Evolutionary conservation across 345 rosid genomes (phyloP).

Genomic region (Cardamine occulta): DNA sequence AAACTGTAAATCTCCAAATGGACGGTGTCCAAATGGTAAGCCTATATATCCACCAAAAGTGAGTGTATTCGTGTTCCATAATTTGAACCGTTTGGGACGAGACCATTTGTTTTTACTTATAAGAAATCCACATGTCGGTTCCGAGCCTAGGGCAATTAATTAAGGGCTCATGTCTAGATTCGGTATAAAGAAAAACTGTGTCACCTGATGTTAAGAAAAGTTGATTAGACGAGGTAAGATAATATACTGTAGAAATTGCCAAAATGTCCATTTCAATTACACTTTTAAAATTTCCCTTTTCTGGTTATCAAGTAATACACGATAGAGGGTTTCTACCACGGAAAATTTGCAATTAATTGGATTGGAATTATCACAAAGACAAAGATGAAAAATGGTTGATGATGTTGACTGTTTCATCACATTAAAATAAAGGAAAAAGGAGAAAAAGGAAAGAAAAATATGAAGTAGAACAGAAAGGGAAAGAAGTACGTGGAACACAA

Average conservation of each 20-base stretch:
- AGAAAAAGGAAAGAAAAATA: background rate
- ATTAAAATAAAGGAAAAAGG: background rate
- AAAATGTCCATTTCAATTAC: constrained; percentile 27
- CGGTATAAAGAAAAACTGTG: background rate
- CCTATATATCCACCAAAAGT: background rate
- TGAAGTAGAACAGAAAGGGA: constrained; percentile 25
- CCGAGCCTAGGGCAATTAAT: background rate
- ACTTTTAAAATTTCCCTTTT: constrained; percentile 10
- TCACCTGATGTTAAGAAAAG: background rate
- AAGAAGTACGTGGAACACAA: constrained; percentile 42
- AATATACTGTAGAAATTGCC: constrained; percentile 16
- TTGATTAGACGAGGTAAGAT: background rate
- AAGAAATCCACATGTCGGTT: background rate
- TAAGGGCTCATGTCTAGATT: background rate
- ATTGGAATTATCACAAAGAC: constrained; percentile 25
- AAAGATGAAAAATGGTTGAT: constrained; percentile 18
- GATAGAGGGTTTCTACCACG: constrained; percentile 37
- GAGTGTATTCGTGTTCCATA: background rate
- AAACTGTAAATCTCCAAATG: background rate
- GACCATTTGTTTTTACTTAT: background rate
- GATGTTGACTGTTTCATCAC: constrained; percentile 29
- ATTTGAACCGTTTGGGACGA: background rate
- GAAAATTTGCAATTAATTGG: constrained; percentile 5
- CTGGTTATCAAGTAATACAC: constrained; percentile 27
- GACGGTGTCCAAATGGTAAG: background rate